These are phyloP conservation scores for Neostapfia colusana DNA, from an alignment of 176 grass and related monocot species.

Conservation along the genomic window DNA sequence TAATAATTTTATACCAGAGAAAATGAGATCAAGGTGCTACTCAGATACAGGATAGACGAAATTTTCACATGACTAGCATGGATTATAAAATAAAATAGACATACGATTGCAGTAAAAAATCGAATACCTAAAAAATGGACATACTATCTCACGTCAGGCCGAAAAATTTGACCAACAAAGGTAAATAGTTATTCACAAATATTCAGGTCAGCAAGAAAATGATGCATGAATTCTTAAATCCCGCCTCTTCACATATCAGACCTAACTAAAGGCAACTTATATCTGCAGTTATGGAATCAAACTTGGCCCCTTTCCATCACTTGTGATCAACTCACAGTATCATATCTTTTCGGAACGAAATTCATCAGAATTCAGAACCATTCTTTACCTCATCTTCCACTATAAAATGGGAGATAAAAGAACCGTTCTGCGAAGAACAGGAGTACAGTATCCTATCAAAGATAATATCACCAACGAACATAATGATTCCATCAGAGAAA, in stretches of 20 bases:
- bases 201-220: background rate
- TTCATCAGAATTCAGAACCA: background rate
- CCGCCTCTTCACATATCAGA: background rate
- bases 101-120: background rate
- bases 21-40: background rate
- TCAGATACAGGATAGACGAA: background rate
- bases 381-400: background rate
- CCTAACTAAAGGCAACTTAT: background rate
- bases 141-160: background rate
- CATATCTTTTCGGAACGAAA: background rate
- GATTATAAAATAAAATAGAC: background rate
- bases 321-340: background rate
- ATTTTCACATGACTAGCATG: background rate
- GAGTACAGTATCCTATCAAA: constrained; percentile 1
- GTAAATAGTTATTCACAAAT: background rate
- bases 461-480: background rate
- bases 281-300: background rate
- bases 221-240: constrained; percentile 6
- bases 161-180: background rate
- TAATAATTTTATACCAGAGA: background rate
- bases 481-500: background rate
- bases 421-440: background rate
- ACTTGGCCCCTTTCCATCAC: background rate
- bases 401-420: background rate
- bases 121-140: background rate